Base-by-base conservation (phyloP, 2,329 filamentous ascomycete genomes). In the Alternaria rosae region DNA sequence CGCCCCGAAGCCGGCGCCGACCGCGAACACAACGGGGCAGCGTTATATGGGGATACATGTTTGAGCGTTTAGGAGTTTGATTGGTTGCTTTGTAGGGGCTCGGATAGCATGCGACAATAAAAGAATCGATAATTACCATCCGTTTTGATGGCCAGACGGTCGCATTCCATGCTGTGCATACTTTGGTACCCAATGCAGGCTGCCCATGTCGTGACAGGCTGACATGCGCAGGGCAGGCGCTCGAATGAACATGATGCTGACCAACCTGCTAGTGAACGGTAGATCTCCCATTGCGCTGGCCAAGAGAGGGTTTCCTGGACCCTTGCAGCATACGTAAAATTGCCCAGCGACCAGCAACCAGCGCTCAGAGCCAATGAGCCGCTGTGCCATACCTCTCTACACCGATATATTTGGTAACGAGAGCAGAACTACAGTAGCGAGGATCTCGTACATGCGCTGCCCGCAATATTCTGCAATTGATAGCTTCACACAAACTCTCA, bases 21-120 rank as follows among this genome's bases (percentile, higher is more conserved):
- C 43, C 23, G 28, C 57, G 44, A 56, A 43, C 28, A 51, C 28
- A 51, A 41, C 48, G 26, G 59, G 54, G 25, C 17, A 54, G 20
- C 41, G 53, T 30, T 23, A 53, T 48, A 42, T 56, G 48, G 43
- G 51, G 50, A 43, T 26, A 44, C 17, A 26, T 35, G 23, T 54
- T 44, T 44, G 60, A 55, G 60, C 57, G 60, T 65, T 63, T 48
- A 54, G 60, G 60, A 63, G 56, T 63, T 57, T 38, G 35, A 15
- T 38, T 51, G 47, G 20, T 48, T 56, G 32, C 30, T 41, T 52
- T 42, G n/a, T 54, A 52, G 41, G 54, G 30, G 26, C 30, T 47
- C 10, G 54, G 25, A 45, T 55, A 42, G 32, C 44, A 53, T 53
- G 28, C 38, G 23, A 50, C 38, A 54, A 61, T 50, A 56, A 61